Base-by-base conservation (phyloP, 805 yeast species). In the Pichia cabralensis region DNA sequence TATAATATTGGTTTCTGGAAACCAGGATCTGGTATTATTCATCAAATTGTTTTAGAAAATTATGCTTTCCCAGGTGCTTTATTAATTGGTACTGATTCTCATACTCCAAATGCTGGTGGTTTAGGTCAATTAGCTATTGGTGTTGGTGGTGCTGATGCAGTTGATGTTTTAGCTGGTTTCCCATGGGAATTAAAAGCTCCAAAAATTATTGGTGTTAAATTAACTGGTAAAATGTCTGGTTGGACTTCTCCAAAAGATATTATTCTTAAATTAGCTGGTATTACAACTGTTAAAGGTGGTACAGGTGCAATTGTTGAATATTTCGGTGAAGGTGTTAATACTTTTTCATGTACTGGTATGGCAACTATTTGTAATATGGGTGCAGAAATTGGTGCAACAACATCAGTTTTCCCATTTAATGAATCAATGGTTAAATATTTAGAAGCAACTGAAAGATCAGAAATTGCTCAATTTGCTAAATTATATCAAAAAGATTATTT, bases 161-260 rank as follows among this genome's bases (percentile, higher is more conserved):
- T 92, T 36, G 98, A 92, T 61, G 98, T 92, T 33, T 66, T 92
- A 55, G 86, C 97, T 28, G 95, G 92, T 46, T 80, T 92, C 21
- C 96, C 98, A 38, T 92, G 98, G 98, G 98, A 92, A 66, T 74
- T 92, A 60, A 88, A 88, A 68, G 97, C 97, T 36, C 98, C 98
- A 49, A 84, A 84, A 64, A 67, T 86, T 28, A 66, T 92, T 45
- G 98, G 98, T 62, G 95, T 92, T 50, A 81, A 85, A 62, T 74
- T 92, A 52, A 83, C 92, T 27, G 98, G 98, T 44, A 53, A 71
- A 53, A 69, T 92, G 65, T 72, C 69, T 47, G 96, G 96, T 34
- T 92, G 98, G 98, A 67, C 94, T 34, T 74, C 97, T 45, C 97
- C 98, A 50, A 92, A 92, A 71, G 98, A 92, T 63, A 88, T 92